phyloP scores from a whole-genome alignment of 257 asterid species.

The Solanum dulcamara region DNA sequence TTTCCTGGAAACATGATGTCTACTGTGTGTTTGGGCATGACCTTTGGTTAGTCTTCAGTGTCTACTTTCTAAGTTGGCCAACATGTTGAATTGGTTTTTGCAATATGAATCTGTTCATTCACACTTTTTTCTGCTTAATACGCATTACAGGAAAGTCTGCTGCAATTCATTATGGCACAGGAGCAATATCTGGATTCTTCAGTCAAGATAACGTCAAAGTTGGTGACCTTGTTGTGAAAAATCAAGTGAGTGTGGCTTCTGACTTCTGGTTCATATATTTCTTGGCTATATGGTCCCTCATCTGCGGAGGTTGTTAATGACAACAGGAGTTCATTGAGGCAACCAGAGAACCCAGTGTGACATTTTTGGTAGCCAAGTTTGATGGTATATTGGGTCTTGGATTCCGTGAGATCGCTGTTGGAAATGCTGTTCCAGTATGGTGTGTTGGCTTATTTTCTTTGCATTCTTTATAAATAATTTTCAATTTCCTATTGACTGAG shows the following conservation, averaged over 20 bases:
- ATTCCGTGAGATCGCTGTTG: slow-evolving; percentile 85
- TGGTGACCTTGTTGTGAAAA: slow-evolving; percentile 35
- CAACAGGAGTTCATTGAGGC: slow-evolving; percentile 87
- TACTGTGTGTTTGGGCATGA: not conserved
- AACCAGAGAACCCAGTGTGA: slow-evolving; percentile 75
- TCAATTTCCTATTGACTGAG: not conserved
- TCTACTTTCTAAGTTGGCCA: not conserved
- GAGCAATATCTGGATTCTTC: slow-evolving; percentile 71
- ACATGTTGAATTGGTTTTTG: not conserved
- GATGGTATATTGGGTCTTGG: slow-evolving; percentile 97
- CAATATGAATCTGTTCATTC: not conserved
- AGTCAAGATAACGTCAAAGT: slow-evolving; percentile 59
- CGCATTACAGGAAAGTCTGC: slow-evolving; percentile 46
- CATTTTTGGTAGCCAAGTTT: slow-evolving; percentile 90
- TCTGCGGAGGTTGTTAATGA: slow-evolving; percentile 1
- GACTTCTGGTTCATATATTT: not conserved
- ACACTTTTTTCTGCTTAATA: not conserved
- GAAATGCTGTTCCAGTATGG: slow-evolving; percentile 86
- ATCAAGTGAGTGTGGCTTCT: slow-evolving; percentile 37
- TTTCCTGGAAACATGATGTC: not conserved
- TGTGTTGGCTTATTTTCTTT: slow-evolving; percentile 7
- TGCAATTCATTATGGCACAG: slow-evolving; percentile 67
- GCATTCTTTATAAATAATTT: not conserved
- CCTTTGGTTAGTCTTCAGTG: not conserved
- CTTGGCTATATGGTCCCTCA: not conserved